Base-by-base conservation (phyloP, 2,329 filamentous ascomycete species). In the Leptosphaerulina australis region DNA sequence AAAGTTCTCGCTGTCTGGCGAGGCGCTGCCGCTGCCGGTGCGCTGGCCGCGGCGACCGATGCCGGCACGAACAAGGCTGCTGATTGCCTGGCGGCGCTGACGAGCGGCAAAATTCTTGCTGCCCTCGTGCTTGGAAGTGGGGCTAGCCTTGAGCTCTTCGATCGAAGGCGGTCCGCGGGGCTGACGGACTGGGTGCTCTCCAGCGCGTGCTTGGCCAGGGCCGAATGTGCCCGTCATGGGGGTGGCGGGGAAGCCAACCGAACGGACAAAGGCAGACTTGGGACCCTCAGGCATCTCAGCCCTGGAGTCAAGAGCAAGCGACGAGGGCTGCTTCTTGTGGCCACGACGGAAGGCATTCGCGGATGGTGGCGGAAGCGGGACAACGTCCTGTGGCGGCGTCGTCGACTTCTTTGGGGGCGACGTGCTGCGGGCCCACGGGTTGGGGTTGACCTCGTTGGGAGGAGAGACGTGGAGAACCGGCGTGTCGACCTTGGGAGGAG, bases 81-180 rank as follows among this genome's bases (percentile, higher is more conserved):
- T 87, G 34, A 99, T 86, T 20, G 94, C 94, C 64, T 89, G 91
- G 58, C 93, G 91, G 53, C 94, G 91, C 67, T 95, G 92, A 55
- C 94, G 91, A 47, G 91, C 86, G 9, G 89, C 88, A 76, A 99
- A 99, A 79, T 99, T 99, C 84, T 97, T 80, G 85, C 93, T 97
- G 18, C 93, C 94, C 73, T 97, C 93, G 58, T 93, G 85, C 77
- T 91, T 96, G 60, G 90, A 87, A 7, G 93, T 97, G 1, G 94
- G 94, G 76, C 92, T 94, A 15, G 87, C 83, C 67, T 88, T 84
- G 53, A 99, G 85, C 76, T 99, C 94, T 61, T 99, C 94, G 40
- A 97, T 82, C 11, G 90, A 86, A 11, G 94, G 94, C 18, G 94
- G 94, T 4, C 92, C 92, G 58, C 91, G 90, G 43, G 94, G 94